Percentiles rank a stretch among this genome's conserved stretches.
Conservation (phyloP, 2,329 filamentous ascomycete species). For the Fusarium sp. region DNA sequence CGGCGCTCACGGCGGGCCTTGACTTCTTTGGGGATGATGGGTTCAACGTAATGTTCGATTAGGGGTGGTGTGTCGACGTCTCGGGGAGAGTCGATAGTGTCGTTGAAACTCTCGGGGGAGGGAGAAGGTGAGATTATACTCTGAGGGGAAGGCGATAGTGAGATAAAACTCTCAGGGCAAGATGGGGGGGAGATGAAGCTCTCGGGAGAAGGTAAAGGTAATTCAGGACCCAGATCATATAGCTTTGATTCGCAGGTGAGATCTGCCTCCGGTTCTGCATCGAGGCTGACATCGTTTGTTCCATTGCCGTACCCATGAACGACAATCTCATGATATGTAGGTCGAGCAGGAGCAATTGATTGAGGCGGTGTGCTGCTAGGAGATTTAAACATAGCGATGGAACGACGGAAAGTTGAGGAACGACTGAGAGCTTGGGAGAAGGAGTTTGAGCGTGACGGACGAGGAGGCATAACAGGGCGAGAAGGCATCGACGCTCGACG, state of each 20-base stretch:
- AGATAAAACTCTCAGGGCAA: slow-evolving; percentile 41
- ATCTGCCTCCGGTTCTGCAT: slow-evolving; percentile 15
- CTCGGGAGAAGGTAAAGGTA: slow-evolving; percentile 36
- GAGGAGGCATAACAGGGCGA: slow-evolving; percentile 19
- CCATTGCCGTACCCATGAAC: slow-evolving; percentile 67
- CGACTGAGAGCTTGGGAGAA: slow-evolving; percentile 49
- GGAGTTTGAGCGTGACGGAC: slow-evolving; percentile 48
- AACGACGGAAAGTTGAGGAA: slow-evolving; percentile 52
- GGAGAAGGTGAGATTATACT: slow-evolving; percentile 23
- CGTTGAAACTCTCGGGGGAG: slow-evolving; percentile 42
- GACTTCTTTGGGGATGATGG: slow-evolving; percentile 23
- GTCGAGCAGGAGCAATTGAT: slow-evolving; percentile 28
- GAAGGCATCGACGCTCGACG: slow-evolving; percentile 33
- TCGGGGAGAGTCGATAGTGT: slow-evolving; percentile 44
- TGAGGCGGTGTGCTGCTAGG: slow-evolving; percentile 35
- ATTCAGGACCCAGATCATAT: slow-evolving; percentile 21
- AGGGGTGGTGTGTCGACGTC: slow-evolving; percentile 41
- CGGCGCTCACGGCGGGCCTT: slow-evolving; percentile 47
- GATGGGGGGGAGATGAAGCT: slow-evolving; percentile 23
- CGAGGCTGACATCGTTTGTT: slow-evolving; percentile 55
- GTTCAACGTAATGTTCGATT: slow-evolving; percentile 35
- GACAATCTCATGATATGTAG: slow-evolving; percentile 62
- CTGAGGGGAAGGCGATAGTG: slow-evolving; percentile 41
- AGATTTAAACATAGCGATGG: slow-evolving; percentile 49
- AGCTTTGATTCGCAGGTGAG: slow-evolving; percentile 38